Evolutionary conservation across 352 stramenopile genomes (phyloP).

Genomic region (Globisporangium orthogonon): DNA sequence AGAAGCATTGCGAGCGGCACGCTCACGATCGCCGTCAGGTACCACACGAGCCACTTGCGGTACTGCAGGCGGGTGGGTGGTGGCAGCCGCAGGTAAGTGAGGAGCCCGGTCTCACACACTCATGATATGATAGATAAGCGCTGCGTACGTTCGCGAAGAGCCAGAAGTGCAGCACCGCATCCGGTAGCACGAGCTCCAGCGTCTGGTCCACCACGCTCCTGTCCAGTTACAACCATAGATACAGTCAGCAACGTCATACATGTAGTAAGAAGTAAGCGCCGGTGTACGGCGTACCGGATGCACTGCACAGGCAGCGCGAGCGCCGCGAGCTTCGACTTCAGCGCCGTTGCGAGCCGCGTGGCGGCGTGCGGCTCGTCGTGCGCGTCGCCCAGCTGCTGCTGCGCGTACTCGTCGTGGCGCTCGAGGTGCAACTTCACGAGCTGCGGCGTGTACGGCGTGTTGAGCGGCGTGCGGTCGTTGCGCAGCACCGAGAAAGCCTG

Average conservation of each 20-base stretch:
- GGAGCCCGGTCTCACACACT: no score
- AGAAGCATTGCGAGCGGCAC: slow-evolving; percentile 67
- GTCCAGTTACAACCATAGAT: background rate
- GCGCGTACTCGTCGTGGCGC: slow-evolving; percentile 49
- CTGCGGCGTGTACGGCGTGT: slow-evolving; percentile 80
- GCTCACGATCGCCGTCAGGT: slow-evolving; percentile 58
- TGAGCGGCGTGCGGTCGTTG: slow-evolving; percentile 72
- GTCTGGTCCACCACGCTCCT: slow-evolving; percentile 25
- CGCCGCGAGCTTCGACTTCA: slow-evolving; percentile 36
- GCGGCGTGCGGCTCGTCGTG: slow-evolving; percentile 19
- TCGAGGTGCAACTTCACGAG: slow-evolving; percentile 78
- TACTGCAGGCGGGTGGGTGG: slow-evolving; percentile 27
- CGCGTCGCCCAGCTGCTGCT: slow-evolving; percentile 22
- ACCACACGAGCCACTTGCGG: slow-evolving; percentile 55
- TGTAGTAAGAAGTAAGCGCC: no score
- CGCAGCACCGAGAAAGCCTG: no score
- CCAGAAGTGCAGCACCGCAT: slow-evolving; percentile 25
- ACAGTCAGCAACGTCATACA: background rate
- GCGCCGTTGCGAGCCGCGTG: slow-evolving; percentile 20
- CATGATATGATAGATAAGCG: no score
- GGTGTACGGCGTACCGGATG: slow-evolving; percentile 32
- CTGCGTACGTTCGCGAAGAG: slow-evolving; percentile 34
- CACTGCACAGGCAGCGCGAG: slow-evolving; percentile 35
- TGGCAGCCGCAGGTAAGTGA: no score
- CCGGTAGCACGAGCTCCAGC: slow-evolving; percentile 31